Evolutionary conservation across 345 rosid genomes (phyloP), one percentile per base, ranked within the genome.

Genomic region (Combretum micranthum): DNA sequence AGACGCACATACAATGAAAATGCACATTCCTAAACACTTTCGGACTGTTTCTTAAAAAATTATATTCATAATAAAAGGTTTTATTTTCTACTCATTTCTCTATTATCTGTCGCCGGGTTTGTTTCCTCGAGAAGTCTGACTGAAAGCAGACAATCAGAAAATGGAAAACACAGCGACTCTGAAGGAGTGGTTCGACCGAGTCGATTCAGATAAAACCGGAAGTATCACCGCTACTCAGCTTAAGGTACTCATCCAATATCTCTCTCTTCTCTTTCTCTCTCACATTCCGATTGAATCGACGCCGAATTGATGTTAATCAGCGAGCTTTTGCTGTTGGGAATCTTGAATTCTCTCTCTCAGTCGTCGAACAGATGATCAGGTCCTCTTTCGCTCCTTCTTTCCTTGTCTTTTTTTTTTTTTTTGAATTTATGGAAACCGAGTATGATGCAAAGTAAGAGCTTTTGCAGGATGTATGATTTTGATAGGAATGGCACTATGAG

Each of bases 321-420:
- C 53, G 64, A 64, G 86, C 88, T 46, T 67, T 85, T 12, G 73
- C 82, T 16, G 80, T 74, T 4, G 88, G 86, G 17, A 82, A 85
- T 62, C 83, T 85, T 16, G 73, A 82, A 5, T 72, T 85, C 52
- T 57, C 91, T 58, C 55, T 74, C 23, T 72, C 86, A 7, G 75
- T 76, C 39, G 92, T 82, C 55, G 82, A 82, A 53, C 87, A 85
- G 62, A 85, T 85, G 91, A 80, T 85, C 76, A 75, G 86, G 84
- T 80, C 53, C 45, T 11, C 32, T 55, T 13, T 49, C 42, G 20
- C 32, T 23, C 42, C 42, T 23, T 11, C 2, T 25, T 17, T 26
- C 13, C 8, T 37, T 49, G 3, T 19, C n/a, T 15, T 23, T 25
- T 21, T 17, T 12, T 62, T 1, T 42, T 2, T 57, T 23, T 11